Evolutionary conservation across 352 stramenopile genomes (phyloP), one percentile per base, ranked within the genome.

Genomic region (Phytophthora citricola): DNA sequence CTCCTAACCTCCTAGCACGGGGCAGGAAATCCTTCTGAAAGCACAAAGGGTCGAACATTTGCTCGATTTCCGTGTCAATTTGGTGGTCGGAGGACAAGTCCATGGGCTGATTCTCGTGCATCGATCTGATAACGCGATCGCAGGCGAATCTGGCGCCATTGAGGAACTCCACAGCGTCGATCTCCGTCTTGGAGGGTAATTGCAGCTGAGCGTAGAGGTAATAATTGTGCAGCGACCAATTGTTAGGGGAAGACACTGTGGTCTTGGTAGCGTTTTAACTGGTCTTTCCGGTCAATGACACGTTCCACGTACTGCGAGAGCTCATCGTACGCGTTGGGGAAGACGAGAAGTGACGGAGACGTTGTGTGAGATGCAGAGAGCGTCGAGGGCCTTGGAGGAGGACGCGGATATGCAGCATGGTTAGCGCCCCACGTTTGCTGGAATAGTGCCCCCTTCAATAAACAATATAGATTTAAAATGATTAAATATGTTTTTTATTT

Each of bases 131-230:
- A 22, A 65, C 66, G 22, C 71, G 48, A 17, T 81, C 73, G 36
- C 61, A 70, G 31, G 73, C 73, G 43, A 81, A 78, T 32, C 63
- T 57, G 9, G 76, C 76, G 29, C 76, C 76, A 11, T 73, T 61
- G 4, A 84, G 53, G 41, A 84, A 84, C n/a, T 84, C 76, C 1
- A 78, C 48, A 9, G 64, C 70, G 63, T 84, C 76, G 39, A 84
- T 66, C 48, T 79, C 52, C 14, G 76, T 81, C 29, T 68, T 56
- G 26, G 41, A 22, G 2, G 76, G 76, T 53, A 77, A 14, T 53
- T 84, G 72, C 46, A 84, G 53, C 41, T 76, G 65, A 1, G 66
- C 54, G 38, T 70, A 81, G 10, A 76, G 45, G 2, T 72, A 60
- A 44, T 71, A 74, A 62, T 72, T 72, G 20, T 36, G 58, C 8